Conservation (phyloP, 306 rosid genomes). For the Vicia villosa region DNA sequence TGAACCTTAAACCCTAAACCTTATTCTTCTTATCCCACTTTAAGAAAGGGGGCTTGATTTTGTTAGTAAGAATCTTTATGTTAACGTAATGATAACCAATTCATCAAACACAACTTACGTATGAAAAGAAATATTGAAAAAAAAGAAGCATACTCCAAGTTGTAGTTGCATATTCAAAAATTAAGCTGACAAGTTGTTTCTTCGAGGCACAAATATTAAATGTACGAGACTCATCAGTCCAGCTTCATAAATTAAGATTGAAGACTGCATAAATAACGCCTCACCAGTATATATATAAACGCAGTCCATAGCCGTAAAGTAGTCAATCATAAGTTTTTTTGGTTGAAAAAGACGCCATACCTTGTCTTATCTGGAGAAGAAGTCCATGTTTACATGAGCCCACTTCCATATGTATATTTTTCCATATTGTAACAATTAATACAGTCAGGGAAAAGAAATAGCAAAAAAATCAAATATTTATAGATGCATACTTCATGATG, state of each 20-base stretch:
- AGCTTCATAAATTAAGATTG: not conserved
- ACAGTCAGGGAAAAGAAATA: conserved; percentile 33
- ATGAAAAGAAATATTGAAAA: conserved; percentile 15
- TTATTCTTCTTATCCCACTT: conserved; percentile 3
- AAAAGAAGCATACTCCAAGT: conserved; percentile 29
- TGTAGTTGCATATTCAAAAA: not conserved
- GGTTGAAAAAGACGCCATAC: conserved; percentile 42
- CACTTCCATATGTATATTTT: conserved; percentile 59
- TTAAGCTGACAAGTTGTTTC: not conserved
- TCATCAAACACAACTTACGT: too few species aligned
- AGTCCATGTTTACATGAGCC: conserved; percentile 63
- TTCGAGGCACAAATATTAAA: conserved; percentile 25
- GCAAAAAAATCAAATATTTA: not conserved
- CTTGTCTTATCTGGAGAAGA: conserved; percentile 53
- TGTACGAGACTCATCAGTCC: not conserved
- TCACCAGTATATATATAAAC: too few species aligned
- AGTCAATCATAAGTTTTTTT: not conserved
- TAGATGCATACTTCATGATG: not conserved
- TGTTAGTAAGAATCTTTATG: not conserved
- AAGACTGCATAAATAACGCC: conserved; percentile 13
- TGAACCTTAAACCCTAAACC: not conserved
- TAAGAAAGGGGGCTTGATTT: not conserved
- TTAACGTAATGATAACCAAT: conserved; percentile 18
- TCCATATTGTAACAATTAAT: conserved; percentile 34
- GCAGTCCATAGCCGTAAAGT: too few species aligned